Conservation (phyloP, 306 rosid species). For the Glycine soja region DNA sequence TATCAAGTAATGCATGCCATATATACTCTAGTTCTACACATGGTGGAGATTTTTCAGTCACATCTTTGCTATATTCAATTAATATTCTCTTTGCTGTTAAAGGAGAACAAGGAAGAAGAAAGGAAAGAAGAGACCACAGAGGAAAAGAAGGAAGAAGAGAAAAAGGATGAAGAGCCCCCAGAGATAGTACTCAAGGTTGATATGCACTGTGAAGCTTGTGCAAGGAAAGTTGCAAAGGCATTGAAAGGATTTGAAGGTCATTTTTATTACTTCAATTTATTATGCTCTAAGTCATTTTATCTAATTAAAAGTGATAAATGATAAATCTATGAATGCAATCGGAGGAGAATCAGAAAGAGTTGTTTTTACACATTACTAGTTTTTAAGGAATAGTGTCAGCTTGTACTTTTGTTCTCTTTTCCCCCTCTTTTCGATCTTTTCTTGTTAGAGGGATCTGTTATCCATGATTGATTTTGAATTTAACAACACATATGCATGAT, state of each 20-base stretch:
- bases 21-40: not conserved
- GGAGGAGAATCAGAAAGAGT: not conserved
- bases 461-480: slow-evolving; percentile 48
- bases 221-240: slow-evolving; percentile 87
- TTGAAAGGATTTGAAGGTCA: slow-evolving; percentile 91
- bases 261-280: slow-evolving; percentile 26
- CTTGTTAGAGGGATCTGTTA: slow-evolving; percentile 44
- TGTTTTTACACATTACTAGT: slow-evolving; percentile 3
- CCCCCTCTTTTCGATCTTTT: not conserved
- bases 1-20: not conserved
- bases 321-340: not conserved
- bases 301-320: not conserved
- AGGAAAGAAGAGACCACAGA: slow-evolving; percentile 52
- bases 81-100: slow-evolving; percentile 36
- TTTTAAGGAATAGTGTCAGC: slow-evolving; percentile 26
- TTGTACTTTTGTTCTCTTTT: slow-evolving; percentile 35
- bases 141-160: slow-evolving; percentile 55
- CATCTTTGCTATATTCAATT: slow-evolving; percentile 1
- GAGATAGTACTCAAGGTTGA: slow-evolving; percentile 90
- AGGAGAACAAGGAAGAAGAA: slow-evolving; percentile 58
- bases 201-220: slow-evolving; percentile 98
- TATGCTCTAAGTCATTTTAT: not conserved
- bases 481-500: slow-evolving; percentile 29
- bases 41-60: not conserved
- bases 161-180: slow-evolving; percentile 59